phyloP scores from a whole-genome alignment of 768 basidiomycete species.

The Leccinum barrowsii region DNA sequence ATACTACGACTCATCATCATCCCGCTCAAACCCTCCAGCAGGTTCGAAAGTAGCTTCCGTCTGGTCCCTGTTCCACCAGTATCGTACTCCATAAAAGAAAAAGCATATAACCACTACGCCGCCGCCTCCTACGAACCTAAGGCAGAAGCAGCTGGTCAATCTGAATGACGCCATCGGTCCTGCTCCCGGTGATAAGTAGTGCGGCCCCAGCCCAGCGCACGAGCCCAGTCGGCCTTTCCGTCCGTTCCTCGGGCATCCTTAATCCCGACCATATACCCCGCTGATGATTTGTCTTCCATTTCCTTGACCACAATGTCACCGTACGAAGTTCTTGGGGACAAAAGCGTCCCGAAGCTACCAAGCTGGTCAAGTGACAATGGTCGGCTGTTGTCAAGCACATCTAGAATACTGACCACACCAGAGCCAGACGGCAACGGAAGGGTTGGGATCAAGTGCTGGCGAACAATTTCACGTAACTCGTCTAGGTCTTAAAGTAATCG shows the following conservation, averaged over 20 bases:
- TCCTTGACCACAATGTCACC: slow-evolving; percentile 82
- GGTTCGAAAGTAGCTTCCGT: slow-evolving; percentile 91
- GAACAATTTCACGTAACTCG: slow-evolving; percentile 55
- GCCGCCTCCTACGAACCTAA: slow-evolving; percentile 60
- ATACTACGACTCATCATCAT: slow-evolving; percentile 40
- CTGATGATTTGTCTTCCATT: slow-evolving; percentile 38
- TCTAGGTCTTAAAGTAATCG: slow-evolving; percentile 56
- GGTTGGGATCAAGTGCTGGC: slow-evolving; percentile 72
- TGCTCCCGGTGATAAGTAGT: slow-evolving; percentile 57
- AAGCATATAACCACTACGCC: slow-evolving; percentile 59
- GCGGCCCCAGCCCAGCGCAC: slow-evolving; percentile 70
- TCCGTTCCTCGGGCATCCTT: slow-evolving; percentile 69
- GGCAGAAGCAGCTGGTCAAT: slow-evolving; percentile 83
- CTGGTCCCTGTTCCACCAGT: slow-evolving; percentile 69
- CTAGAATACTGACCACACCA: slow-evolving; percentile 25
- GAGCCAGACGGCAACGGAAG: slow-evolving; percentile 21
- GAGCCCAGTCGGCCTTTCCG: slow-evolving; percentile 59
- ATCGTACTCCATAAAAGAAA: slow-evolving; percentile 71
- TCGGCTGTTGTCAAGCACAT: slow-evolving; percentile 57
- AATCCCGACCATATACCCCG: slow-evolving; percentile 60
- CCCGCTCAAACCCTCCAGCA: slow-evolving; percentile 69
- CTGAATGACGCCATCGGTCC: slow-evolving; percentile 84
- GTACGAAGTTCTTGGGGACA: slow-evolving; percentile 61
- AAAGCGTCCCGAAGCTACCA: slow-evolving; percentile 72
- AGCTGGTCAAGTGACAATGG: slow-evolving; percentile 72